phyloP scores from a whole-genome alignment of 2,329 filamentous ascomycete genomes.

The Apiospora phragmitis region DNA sequence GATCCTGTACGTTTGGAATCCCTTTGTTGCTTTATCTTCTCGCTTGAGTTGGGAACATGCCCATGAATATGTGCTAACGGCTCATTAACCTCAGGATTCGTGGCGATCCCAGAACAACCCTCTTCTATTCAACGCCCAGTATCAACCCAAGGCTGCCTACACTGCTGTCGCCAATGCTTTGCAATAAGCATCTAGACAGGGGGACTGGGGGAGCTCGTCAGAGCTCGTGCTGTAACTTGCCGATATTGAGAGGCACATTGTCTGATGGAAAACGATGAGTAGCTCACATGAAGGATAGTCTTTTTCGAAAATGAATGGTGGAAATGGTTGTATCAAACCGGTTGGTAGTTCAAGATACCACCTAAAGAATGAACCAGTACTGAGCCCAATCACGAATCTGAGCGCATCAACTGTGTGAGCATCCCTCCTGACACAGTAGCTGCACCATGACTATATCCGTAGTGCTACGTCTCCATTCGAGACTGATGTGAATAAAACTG shows the following conservation, averaged over 20 bases:
- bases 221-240: neutral
- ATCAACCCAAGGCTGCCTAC: constrained; percentile 52
- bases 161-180: constrained; percentile 43
- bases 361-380: neutral
- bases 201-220: neutral
- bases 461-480: too few relatives aligned
- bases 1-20: constrained; percentile 37
- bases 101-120: constrained; percentile 52
- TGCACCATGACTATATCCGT: neutral
- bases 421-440: neutral
- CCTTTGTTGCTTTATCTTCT: neutral
- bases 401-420: neutral
- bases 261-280: too few relatives aligned
- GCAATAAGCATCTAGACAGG: constrained; percentile 20
- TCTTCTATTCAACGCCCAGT: constrained; percentile 54
- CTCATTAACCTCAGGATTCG: constrained; percentile 39
- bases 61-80: neutral
- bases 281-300: neutral
- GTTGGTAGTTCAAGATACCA: neutral
- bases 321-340: neutral
- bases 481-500: neutral
- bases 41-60: neutral
- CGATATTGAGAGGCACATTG: too few relatives aligned
- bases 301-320: neutral
- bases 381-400: neutral